Evolutionary conservation across 1,284 basidiomycete species (phyloP).

Genomic region (Cutaneotrichosporon sp.): DNA sequence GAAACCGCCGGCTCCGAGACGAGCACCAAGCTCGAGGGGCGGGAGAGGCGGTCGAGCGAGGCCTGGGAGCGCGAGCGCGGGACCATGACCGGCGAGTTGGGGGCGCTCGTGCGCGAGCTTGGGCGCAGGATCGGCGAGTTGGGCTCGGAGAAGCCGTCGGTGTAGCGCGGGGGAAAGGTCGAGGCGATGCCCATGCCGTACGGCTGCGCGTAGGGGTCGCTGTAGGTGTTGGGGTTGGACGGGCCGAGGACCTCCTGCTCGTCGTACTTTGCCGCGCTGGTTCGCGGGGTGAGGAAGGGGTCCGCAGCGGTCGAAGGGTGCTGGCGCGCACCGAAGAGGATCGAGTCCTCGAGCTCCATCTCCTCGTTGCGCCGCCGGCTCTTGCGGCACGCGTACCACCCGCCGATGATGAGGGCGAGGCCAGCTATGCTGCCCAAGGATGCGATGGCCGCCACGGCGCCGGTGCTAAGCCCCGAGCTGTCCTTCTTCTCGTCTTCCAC

Average conservation of each 20-base stretch:
- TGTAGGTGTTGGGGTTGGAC: neutral
- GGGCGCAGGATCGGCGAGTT: neutral
- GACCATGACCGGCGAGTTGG: neutral
- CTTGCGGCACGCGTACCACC: slow-evolving; percentile 1
- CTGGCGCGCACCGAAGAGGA: neutral
- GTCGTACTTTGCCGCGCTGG: neutral
- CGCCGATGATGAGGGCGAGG: neutral
- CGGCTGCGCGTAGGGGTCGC: too few relatives aligned
- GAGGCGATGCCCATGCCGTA: neutral
- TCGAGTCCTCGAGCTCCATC: slow-evolving; percentile 3
- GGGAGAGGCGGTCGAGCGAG: neutral
- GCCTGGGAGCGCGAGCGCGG: neutral
- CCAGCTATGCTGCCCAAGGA: neutral
- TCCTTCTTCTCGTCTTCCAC: neutral
- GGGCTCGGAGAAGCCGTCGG: neutral
- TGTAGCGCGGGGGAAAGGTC: neutral
- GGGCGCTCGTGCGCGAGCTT: neutral
- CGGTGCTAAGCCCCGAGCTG: neutral
- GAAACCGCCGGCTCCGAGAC: neutral
- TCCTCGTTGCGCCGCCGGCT: neutral
- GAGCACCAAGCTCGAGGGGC: neutral
- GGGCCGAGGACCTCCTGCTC: neutral
- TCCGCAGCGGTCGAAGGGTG: neutral
- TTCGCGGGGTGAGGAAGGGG: neutral
- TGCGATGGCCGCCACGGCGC: neutral